Evolutionary conservation across 805 yeast species (phyloP).

Genomic region (Lachancea waltii): DNA sequence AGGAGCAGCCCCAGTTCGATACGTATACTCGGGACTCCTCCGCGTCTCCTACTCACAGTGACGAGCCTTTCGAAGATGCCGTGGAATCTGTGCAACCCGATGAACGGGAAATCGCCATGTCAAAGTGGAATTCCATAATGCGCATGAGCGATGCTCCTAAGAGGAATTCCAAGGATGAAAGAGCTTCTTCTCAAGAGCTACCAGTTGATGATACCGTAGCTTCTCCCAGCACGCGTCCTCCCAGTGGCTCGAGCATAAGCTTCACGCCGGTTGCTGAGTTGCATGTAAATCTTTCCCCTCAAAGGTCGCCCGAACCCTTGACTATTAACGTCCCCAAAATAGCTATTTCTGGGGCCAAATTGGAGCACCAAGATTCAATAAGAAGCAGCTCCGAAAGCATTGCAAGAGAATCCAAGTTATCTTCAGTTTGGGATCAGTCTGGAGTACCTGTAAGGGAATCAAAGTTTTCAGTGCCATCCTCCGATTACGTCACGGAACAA

Average conservation of each 20-base stretch:
- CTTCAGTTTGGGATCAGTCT: background rate
- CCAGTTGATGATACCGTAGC: background rate
- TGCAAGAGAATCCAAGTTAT: too few species aligned
- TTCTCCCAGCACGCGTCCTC: background rate
- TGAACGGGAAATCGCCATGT: background rate
- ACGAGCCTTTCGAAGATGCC: slow-evolving; percentile 5
- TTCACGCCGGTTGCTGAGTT: slow-evolving; percentile 9
- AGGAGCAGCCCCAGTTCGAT: slow-evolving; percentile 1
- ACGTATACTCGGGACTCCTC: slow-evolving; percentile 1
- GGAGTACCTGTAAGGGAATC: too few species aligned
- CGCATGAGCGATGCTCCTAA: slow-evolving; percentile 4
- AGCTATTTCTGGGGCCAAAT: background rate
- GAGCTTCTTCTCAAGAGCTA: background rate
- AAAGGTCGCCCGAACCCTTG: background rate
- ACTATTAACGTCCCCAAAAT: slow-evolving; percentile 1
- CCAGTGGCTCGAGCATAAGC: slow-evolving; percentile 5
- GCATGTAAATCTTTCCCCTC: slow-evolving; percentile 7
- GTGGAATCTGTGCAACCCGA: background rate
- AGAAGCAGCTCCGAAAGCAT: too few species aligned
- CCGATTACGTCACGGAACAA: too few species aligned
- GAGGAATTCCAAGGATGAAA: background rate
- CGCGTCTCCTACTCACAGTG: slow-evolving; percentile 1
- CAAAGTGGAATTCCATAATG: slow-evolving; percentile 2
- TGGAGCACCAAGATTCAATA: background rate
- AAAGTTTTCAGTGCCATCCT: too few species aligned